Base-by-base conservation (phyloP, 345 rosid species). In the Eucalyptus fibrosa region DNA sequence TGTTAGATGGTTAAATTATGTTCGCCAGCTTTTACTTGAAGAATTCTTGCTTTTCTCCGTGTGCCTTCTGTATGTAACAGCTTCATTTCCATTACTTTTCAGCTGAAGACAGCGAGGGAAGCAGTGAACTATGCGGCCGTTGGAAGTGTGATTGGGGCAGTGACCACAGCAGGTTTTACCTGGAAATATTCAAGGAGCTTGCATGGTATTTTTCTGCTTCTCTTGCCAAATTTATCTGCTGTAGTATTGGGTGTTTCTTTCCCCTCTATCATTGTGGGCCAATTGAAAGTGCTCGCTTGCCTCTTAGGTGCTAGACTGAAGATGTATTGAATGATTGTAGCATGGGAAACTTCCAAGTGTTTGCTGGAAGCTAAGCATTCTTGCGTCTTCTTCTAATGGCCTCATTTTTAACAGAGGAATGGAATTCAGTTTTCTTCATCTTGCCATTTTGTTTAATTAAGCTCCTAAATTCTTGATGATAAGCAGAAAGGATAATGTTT, bases 111-210 rank as follows among this genome's bases (percentile, higher is more conserved):
- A 86, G 95, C 97, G 77, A 94, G 99, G 94, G 95, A 98, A 90
- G 98, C 98, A 32, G 94, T 89, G 50, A 90, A 89, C 2, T 93
- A 92, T 89, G 97, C 94, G 72, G 87, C 93, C 44, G 34, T 93
- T 30, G 99, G 99, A 90, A 90, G 94, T 91, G 91, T 91, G 50
- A 91, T 97, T 88, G 99, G 98, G 87, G 99, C 98, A 40, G 90
- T 94, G 50, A 94, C 99, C 23, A 95, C 97, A 89, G 99, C 97
- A 18, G 97, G 94, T 91, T 50, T 96, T 94, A 92, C 99, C 82
- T 97, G 97, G 99, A 97, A 95, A 91, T 97, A 98, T 92, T 98
- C 98, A 8, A 94, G 89, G 94, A 95, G 97, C 86, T 91, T 94
- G 88, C 99, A 97, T 93, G 99, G 99, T 98, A 94, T 47, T 77